Evolutionary conservation across 495 filamentous ascomycete genomes (phyloP).

Genomic region (Lasiosphaeria ovina): DNA sequence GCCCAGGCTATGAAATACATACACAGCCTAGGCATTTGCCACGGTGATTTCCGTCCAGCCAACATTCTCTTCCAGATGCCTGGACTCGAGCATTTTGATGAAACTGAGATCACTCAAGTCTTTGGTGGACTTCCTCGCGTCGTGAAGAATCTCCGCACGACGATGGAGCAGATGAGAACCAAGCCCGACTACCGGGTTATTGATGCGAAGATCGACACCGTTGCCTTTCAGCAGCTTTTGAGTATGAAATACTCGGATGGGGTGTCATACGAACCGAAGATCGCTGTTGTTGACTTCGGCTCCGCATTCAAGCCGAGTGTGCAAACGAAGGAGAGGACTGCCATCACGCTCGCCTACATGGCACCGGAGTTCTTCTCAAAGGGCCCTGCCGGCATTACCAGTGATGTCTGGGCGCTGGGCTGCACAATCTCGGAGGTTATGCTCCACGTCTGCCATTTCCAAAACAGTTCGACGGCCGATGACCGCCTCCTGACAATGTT

Average conservation of each 20-base stretch:
- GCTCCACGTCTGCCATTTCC: background rate
- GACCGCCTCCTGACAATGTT: background rate
- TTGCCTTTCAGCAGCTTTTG: background rate
- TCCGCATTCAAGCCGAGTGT: background rate
- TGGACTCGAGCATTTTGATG: background rate
- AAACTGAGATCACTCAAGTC: background rate
- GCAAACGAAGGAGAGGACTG: too few relatives aligned
- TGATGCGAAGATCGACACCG: background rate
- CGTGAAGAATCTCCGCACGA: background rate
- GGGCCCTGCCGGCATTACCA: background rate
- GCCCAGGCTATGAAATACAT: background rate
- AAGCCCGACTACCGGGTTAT: background rate
- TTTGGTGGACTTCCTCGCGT: background rate
- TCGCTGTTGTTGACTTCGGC: constrained; percentile 3
- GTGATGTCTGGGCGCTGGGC: background rate
- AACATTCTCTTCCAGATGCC: constrained; percentile 5
- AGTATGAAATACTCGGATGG: too few relatives aligned
- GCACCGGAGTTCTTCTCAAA: background rate
- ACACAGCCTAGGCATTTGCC: background rate
- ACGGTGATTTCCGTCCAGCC: constrained; percentile 3
- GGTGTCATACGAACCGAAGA: background rate
- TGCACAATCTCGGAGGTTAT: background rate
- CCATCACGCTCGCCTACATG: background rate
- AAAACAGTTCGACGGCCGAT: background rate
- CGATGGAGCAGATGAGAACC: background rate